A percentile compares a stretch with the other conserved stretches of the same genome.
Conservation (phyloP, 257 asterid species). For the Pogostemon cablin region DNA sequence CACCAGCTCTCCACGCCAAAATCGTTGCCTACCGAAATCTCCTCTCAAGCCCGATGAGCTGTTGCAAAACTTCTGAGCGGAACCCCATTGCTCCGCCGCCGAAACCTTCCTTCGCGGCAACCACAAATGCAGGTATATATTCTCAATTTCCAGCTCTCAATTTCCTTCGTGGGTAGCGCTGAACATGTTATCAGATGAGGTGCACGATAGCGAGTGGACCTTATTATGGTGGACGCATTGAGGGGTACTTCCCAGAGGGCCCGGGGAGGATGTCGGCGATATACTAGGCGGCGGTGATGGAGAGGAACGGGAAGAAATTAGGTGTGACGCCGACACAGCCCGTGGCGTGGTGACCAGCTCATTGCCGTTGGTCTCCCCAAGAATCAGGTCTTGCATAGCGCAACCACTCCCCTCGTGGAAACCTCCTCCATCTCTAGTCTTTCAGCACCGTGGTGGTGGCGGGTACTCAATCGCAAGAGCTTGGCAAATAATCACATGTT, state of each 20-base stretch:
- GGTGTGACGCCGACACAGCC: conserved; percentile 78
- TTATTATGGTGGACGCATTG: conserved; percentile 90
- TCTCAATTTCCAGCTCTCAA: neutral
- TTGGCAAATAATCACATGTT: no score
- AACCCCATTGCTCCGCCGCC: conserved; percentile 56
- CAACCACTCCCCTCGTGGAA: no score
- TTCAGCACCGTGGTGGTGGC: no score
- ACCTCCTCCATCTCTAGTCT: no score
- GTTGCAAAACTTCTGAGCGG: conserved; percentile 46
- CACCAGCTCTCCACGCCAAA: conserved; percentile 57
- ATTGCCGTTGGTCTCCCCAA: no score
- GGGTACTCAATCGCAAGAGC: no score
- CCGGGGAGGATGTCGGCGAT: conserved; percentile 44
- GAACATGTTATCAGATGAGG: neutral
- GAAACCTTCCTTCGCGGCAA: conserved; percentile 68
- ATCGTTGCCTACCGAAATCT: conserved; percentile 61
- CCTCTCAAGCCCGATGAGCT: conserved; percentile 28
- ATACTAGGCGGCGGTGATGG: conserved; percentile 89
- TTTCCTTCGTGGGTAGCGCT: neutral
- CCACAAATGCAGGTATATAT: conserved; percentile 47
- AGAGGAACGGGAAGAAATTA: conserved; percentile 62
- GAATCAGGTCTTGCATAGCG: no score
- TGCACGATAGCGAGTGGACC: conserved; percentile 74
- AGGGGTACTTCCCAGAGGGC: conserved; percentile 73
- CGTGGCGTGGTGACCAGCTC: conserved; percentile 60